phyloP scores from a whole-genome alignment of 306 rosid species.

The Begonia loranthoides region DNA sequence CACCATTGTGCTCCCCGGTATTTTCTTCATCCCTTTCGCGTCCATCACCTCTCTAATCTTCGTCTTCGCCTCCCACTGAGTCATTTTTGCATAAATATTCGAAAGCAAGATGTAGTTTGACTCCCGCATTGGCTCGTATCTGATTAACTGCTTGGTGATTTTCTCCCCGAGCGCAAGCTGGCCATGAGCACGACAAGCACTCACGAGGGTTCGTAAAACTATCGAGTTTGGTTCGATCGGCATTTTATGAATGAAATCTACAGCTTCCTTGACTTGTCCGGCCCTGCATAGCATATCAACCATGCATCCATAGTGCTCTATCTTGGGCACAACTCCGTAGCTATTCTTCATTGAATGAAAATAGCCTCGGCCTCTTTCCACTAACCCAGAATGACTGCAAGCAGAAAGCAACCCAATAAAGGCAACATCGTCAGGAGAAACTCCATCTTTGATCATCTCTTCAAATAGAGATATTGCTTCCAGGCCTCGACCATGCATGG shows the following conservation, averaged over 20 bases:
- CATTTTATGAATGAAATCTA: constrained; percentile 51
- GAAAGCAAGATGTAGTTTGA: constrained; percentile 76
- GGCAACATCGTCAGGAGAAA: constrained; percentile 64
- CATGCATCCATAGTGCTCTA: constrained; percentile 89
- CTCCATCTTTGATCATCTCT: constrained; percentile 47
- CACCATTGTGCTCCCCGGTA: constrained; percentile 90
- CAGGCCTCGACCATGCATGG: constrained; percentile 74
- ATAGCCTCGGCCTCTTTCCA: constrained; percentile 50
- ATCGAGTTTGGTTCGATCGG: constrained; percentile 62
- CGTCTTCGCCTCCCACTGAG: constrained; percentile 69
- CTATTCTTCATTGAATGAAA: constrained; percentile 40
- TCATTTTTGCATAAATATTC: constrained; percentile 69
- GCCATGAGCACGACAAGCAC: constrained; percentile 61
- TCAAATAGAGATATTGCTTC: constrained; percentile 62
- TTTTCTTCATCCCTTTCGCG: constrained; percentile 60
- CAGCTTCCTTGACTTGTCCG: constrained; percentile 65
- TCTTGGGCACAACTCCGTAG: constrained; percentile 46
- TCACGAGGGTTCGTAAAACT: constrained; percentile 53
- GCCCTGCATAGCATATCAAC: constrained; percentile 83
- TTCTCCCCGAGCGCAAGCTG: constrained; percentile 65
- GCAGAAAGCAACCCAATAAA: constrained; percentile 83
- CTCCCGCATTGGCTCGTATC: constrained; percentile 51
- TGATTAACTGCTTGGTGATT: constrained; percentile 45
- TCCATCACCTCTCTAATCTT: constrained; percentile 74
- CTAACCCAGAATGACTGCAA: constrained; percentile 75